Percentiles rank a stretch among this genome's conserved stretches.
phyloP scores from a whole-genome alignment of 2,329 filamentous ascomycete genomes.

The Epichloe gansuensis region DNA sequence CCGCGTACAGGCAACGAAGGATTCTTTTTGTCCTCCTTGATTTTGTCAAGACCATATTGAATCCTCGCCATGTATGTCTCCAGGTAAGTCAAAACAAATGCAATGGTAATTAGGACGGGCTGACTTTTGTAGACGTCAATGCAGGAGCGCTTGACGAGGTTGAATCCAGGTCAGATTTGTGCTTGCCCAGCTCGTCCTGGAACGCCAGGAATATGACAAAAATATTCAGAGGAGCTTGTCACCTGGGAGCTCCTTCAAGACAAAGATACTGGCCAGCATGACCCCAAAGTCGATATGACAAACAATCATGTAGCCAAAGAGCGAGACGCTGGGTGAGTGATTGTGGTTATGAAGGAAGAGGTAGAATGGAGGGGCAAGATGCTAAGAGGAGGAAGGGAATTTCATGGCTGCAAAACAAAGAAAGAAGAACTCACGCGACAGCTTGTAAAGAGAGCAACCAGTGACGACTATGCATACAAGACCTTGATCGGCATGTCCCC shows the following conservation, averaged over 20 bases:
- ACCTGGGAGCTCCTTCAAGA: not conserved
- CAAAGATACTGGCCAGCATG: constrained; percentile 8
- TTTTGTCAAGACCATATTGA: constrained; percentile 15
- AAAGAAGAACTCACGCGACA: constrained; percentile 19
- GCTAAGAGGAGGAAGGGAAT: not conserved
- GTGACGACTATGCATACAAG: constrained; percentile 28
- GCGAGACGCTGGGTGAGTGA: constrained; percentile 5
- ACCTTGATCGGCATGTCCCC: constrained; percentile 12
- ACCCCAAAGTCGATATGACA: constrained; percentile 5
- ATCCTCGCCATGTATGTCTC: constrained; percentile 1
- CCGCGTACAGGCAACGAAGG: constrained; percentile 17
- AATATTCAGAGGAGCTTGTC: not conserved
- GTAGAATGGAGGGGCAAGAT: not conserved
- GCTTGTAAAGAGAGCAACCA: constrained; percentile 18
- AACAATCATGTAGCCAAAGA: constrained; percentile 5
- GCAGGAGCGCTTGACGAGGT: not conserved
- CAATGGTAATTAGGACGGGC: not conserved
- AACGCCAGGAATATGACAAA: not conserved
- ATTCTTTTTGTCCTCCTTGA: constrained; percentile 23
- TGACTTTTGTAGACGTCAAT: not conserved
- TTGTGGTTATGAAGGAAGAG: constrained; percentile 1
- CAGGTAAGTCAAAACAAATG: not conserved
- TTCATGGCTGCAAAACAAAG: constrained; percentile 1
- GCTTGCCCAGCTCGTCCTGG: not conserved
- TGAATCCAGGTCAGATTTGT: not conserved